Percentiles rank a stretch among this genome's conserved stretches.
Evolutionary conservation across 2,329 filamentous ascomycete species (phyloP).

Genomic region (Furcasterigmium furcatum): DNA sequence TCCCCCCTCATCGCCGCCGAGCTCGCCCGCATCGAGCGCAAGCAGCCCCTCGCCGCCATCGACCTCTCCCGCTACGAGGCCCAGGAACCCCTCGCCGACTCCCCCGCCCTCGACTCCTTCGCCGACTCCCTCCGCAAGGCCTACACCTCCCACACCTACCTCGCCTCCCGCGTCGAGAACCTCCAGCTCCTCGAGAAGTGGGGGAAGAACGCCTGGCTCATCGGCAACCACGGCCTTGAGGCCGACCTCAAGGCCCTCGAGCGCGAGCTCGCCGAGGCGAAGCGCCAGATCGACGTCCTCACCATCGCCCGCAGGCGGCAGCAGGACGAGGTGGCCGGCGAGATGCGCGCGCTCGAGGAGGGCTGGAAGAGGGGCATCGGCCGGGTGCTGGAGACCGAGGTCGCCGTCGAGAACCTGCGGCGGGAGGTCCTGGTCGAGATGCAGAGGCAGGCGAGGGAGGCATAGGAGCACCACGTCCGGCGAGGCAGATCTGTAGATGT

Average conservation of each 20-base stretch:
- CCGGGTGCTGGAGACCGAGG: constrained; percentile 79
- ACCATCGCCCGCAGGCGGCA: constrained; percentile 65
- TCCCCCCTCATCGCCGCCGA: constrained; percentile 66
- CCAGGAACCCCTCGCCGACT: constrained; percentile 42
- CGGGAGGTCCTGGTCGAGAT: constrained; percentile 64
- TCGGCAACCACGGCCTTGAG: constrained; percentile 79
- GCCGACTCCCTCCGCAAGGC: constrained; percentile 57
- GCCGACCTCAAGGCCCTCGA: constrained; percentile 67
- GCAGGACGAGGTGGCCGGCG: constrained; percentile 70
- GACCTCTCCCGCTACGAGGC: constrained; percentile 83
- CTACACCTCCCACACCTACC: constrained; percentile 48
- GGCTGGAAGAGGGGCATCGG: constrained; percentile 78
- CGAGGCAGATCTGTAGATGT: not conserved
- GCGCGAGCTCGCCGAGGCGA: constrained; percentile 66
- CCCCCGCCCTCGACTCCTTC: constrained; percentile 53
- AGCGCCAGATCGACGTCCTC: constrained; percentile 68
- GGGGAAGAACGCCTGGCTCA: constrained; percentile 89
- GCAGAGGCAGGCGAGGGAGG: constrained; percentile 15
- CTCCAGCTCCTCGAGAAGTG: constrained; percentile 73
- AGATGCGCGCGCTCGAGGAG: constrained; percentile 71
- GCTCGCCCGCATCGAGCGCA: constrained; percentile 58
- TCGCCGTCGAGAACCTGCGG: constrained; percentile 73
- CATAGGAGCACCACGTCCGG: no score
- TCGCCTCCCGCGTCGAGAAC: constrained; percentile 46
- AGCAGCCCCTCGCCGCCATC: constrained; percentile 58